Evolutionary conservation across 345 rosid species (phyloP).

Genomic region (Nasturtium officinale): DNA sequence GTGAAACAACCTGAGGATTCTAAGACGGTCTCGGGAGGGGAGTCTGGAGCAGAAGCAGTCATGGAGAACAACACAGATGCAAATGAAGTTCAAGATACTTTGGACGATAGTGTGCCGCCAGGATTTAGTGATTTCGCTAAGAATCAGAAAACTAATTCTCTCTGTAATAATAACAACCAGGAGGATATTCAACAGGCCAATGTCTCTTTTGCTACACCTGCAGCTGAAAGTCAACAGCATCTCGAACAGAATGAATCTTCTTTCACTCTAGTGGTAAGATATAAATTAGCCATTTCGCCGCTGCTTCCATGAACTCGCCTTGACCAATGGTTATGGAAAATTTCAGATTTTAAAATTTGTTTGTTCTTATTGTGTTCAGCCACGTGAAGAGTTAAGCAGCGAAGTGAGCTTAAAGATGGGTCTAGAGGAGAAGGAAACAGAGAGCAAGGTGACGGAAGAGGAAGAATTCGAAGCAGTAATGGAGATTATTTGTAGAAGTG

Average conservation of each 20-base stretch:
- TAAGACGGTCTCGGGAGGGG: slow-evolving; percentile 40
- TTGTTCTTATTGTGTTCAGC: slow-evolving; percentile 22
- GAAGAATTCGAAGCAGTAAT: slow-evolving; percentile 57
- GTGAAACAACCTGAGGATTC: slow-evolving; percentile 42
- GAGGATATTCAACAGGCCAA: slow-evolving; percentile 41
- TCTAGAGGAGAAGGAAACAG: slow-evolving; percentile 30
- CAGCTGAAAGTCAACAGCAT: slow-evolving; percentile 23
- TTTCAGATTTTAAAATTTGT: neutral
- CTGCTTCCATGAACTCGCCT: slow-evolving; percentile 3
- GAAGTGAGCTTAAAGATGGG: neutral
- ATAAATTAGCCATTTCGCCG: neutral
- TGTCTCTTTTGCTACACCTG: neutral
- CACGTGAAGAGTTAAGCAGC: slow-evolving; percentile 25
- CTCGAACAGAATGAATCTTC: slow-evolving; percentile 22
- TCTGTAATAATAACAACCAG: slow-evolving; percentile 4
- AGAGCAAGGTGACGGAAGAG: slow-evolving; percentile 42
- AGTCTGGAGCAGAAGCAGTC: slow-evolving; percentile 46
- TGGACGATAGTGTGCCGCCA: slow-evolving; percentile 38
- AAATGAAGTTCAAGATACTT: slow-evolving; percentile 37
- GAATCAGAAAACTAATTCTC: slow-evolving; percentile 32
- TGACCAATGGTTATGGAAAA: slow-evolving; percentile 12
- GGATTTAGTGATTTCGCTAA: slow-evolving; percentile 8
- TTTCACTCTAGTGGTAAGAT: slow-evolving; percentile 26
- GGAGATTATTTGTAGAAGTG: slow-evolving; percentile 68
- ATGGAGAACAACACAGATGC: slow-evolving; percentile 34